A percentile compares a stretch with the other conserved stretches of the same genome.
phyloP scores from a whole-genome alignment of 371 early-diverging fungal species.

The Scutellospora calospora region DNA sequence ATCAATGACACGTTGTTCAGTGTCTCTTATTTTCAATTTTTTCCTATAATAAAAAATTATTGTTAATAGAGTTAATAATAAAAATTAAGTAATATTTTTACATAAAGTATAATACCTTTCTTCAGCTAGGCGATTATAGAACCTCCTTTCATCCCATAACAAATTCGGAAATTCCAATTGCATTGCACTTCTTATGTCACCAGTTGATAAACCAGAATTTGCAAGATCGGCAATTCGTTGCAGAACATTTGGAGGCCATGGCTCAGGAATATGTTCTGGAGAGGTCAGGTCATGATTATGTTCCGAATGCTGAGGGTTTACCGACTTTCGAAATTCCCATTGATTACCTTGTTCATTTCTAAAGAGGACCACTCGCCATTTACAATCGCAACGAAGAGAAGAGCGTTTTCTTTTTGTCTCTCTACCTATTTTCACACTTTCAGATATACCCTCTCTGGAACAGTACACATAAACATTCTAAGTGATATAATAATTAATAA shows the following conservation, averaged over 20 bases:
- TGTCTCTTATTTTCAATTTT: conserved; percentile 63
- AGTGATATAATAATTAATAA: too few species aligned
- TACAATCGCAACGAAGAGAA: conserved; percentile 69
- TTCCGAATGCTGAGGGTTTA: conserved; percentile 64
- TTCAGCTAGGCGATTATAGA: conserved; percentile 69
- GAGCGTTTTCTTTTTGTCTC: conserved; percentile 65
- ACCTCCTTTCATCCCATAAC: conserved; percentile 70
- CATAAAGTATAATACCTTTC: conserved; percentile 60
- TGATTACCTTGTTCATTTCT: conserved; percentile 59
- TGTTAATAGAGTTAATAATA: too few species aligned
- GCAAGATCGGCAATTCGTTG: conserved; percentile 66
- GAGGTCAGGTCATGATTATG: conserved; percentile 68
- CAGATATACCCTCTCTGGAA: conserved; percentile 71
- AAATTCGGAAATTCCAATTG: conserved; percentile 62
- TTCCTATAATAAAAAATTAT: conserved; percentile 47
- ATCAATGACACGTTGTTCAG: conserved; percentile 58
- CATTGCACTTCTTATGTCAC: conserved; percentile 64
- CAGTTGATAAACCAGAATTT: conserved; percentile 60
- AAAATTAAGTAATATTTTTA: too few species aligned
- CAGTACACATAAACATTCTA: conserved; percentile 73
- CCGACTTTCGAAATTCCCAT: conserved; percentile 70
- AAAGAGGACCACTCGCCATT: conserved; percentile 70
- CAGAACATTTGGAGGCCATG: conserved; percentile 66
- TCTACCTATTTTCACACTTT: conserved; percentile 66
- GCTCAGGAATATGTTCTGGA: conserved; percentile 64